Evolutionary conservation across 1,139 yeast genomes (phyloP), one percentile per base, ranked within the genome.

Genomic region (Blastobotrys aristatus): DNA sequence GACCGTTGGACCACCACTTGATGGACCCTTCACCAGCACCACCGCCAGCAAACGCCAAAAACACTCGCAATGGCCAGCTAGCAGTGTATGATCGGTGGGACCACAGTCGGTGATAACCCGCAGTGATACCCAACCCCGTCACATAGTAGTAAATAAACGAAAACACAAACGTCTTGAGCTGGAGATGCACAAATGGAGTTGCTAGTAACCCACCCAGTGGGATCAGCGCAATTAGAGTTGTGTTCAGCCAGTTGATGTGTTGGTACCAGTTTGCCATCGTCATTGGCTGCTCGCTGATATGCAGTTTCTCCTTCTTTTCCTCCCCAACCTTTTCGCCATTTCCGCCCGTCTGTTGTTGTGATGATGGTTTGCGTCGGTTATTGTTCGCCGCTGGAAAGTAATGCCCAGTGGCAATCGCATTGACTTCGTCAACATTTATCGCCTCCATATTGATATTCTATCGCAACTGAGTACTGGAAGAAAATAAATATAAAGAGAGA

Each of bases 1-100:
- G 98, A 48, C 94, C 84, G 67, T 92, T 96, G 47, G 94, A 82
- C 98, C 98, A 92, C 98, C 98, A 94, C 72, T 92, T 89, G 68
- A 90, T 84, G 44, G 97, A 89, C 57, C 98, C 98, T 71, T 92
- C 95, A 50, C 88, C 89, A 50, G 97, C 87, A 49, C 96, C 95
- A 40, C 96, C 94, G 50, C 98, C 98, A 57, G 85, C 84, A 41
- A 88, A 71, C 39, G 96, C 95, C 61, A 76, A 83, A 59, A 84
- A 76, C 40, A 87, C 56, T 57, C 84, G 77, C 43, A 88, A 76
- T 6, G 95, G 92, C 59, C 74, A 64, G 46, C 75, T 73, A 40
- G 94, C 97, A 50, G 77, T 77, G 69, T 86, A 92, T 20, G 97
- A 75, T 63, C 92, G 82, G 72, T 92, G 98, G 32, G 98, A 77